These are phyloP conservation scores for Arthrinium puccinioides DNA, from an alignment of 2,329 filamentous ascomycete genomes.

Conservation along the genomic window DNA sequence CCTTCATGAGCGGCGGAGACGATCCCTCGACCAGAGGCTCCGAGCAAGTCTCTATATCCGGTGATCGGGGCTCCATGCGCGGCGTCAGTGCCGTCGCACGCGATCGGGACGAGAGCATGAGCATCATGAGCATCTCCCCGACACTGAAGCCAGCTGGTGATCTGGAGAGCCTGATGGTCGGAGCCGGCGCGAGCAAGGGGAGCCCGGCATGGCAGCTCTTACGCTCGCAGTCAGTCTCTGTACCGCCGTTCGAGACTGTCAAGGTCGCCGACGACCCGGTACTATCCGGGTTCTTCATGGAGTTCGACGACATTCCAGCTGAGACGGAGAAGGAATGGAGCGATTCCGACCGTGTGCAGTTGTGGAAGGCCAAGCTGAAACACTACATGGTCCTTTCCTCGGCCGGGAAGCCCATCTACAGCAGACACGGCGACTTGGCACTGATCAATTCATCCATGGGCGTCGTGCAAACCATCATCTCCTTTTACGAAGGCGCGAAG, in stretches of 20 bases:
- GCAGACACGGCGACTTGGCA: conserved; percentile 82
- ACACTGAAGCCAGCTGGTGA: conserved; percentile 60
- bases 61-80: conserved; percentile 11
- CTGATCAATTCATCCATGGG: conserved; percentile 92
- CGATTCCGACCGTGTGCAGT: conserved; percentile 54
- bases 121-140: conserved; percentile 59
- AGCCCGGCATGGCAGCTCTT: conserved; percentile 64
- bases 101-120: conserved; percentile 56
- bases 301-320: conserved; percentile 71
- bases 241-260: conserved; percentile 53
- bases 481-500: conserved; percentile 79
- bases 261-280: conserved; percentile 35
- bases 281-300: conserved; percentile 61
- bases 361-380: conserved; percentile 90
- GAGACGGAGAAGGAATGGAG: conserved; percentile 31
- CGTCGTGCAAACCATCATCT: conserved; percentile 94
- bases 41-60: conserved; percentile 25
- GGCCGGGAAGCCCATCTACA: conserved; percentile 96
- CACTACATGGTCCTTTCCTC: conserved; percentile 96
- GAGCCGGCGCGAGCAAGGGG: conserved; percentile 59
- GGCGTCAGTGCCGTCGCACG: conserved; percentile 23
- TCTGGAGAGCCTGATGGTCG: conserved; percentile 73
- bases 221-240: conserved; percentile 51
- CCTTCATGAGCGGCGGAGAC: conserved; percentile 39
- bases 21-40: conserved; percentile 11